phyloP scores from a whole-genome alignment of 2,329 filamentous ascomycete species.

The Neofusicoccum sp. region DNA sequence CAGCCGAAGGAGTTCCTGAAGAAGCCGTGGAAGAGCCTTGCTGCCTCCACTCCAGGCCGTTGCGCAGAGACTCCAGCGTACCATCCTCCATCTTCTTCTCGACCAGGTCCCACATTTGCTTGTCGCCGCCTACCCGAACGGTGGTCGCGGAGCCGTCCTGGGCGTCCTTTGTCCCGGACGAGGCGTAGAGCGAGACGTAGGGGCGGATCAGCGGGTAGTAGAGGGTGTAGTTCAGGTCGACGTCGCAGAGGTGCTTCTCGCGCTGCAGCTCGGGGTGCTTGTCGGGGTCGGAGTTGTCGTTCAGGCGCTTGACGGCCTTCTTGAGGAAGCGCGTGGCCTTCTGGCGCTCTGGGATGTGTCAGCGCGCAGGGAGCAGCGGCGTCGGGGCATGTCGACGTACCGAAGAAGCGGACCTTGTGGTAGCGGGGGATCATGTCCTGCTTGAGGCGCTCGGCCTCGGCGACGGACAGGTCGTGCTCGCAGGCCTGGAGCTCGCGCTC shows the following conservation, averaged over 20 bases:
- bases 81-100: conserved; percentile 64
- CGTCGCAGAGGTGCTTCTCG: conserved; percentile 65
- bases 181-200: conserved; percentile 62
- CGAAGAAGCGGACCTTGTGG: conserved; percentile 83
- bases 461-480: conserved; percentile 60
- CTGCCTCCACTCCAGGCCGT: conserved; percentile 41
- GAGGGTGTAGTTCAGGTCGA: conserved; percentile 73
- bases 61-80: conserved; percentile 55
- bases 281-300: conserved; percentile 48
- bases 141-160: conserved; percentile 26
- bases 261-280: conserved; percentile 55
- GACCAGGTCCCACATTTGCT: conserved; percentile 66
- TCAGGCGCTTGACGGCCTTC: conserved; percentile 59
- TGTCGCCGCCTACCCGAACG: conserved; percentile 40
- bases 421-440: conserved; percentile 74
- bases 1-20: conserved; percentile 1
- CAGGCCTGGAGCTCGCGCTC: conserved; percentile 70
- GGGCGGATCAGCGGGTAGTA: conserved; percentile 69
- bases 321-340: conserved; percentile 68
- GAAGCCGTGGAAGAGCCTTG: neutral
- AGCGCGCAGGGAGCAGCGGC: conserved; percentile 17
- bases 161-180: conserved; percentile 28
- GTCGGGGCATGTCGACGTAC: conserved; percentile 46
- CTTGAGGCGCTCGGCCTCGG: conserved; percentile 60
- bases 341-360: conserved; percentile 58